Percentiles rank a stretch among this genome's conserved stretches.
phyloP scores from a whole-genome alignment of 2,329 filamentous ascomycete genomes.

The Thielaviopsis euricoi region DNA sequence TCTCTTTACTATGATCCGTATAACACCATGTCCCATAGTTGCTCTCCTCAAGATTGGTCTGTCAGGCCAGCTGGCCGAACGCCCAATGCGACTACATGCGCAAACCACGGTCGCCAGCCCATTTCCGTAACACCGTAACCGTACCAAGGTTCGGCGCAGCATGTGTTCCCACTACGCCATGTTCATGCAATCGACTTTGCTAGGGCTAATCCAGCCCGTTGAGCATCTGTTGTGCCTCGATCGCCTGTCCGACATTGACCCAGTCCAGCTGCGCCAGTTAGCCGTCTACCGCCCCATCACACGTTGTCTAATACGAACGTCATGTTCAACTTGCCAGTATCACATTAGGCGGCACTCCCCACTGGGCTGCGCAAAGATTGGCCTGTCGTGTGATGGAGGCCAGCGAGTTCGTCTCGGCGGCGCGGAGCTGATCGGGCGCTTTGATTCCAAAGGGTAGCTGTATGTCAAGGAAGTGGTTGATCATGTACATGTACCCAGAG shows the following conservation, averaged over 20 bases:
- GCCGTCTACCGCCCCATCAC: too few species aligned
- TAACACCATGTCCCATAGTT: too few species aligned
- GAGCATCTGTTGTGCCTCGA: conserved; percentile 16
- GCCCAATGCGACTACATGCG: too few species aligned
- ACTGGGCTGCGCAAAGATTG: conserved; percentile 16
- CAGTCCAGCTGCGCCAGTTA: conserved; percentile 25
- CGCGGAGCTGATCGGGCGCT: conserved; percentile 13
- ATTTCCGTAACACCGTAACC: too few species aligned
- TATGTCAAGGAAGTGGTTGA: conserved; percentile 24
- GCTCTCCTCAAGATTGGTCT: too few species aligned
- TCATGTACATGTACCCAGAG: conserved; percentile 24
- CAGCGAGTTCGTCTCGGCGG: conserved; percentile 11
- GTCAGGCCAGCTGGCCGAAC: too few species aligned
- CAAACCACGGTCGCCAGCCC: too few species aligned
- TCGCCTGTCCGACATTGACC: conserved; percentile 24
- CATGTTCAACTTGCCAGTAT: conserved; percentile 22
- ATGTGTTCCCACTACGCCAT: too few species aligned
- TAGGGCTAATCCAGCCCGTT: conserved; percentile 5
- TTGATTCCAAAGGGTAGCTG: conserved; percentile 18
- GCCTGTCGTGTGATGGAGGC: conserved; percentile 16
- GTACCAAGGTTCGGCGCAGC: too few species aligned
- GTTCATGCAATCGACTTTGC: background rate
- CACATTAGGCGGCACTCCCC: conserved; percentile 17
- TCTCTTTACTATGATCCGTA: too few species aligned
- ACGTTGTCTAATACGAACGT: too few species aligned